These are phyloP conservation scores for Lactarius deliciosus DNA, from an alignment of 768 basidiomycete species.

Conservation along the genomic window DNA sequence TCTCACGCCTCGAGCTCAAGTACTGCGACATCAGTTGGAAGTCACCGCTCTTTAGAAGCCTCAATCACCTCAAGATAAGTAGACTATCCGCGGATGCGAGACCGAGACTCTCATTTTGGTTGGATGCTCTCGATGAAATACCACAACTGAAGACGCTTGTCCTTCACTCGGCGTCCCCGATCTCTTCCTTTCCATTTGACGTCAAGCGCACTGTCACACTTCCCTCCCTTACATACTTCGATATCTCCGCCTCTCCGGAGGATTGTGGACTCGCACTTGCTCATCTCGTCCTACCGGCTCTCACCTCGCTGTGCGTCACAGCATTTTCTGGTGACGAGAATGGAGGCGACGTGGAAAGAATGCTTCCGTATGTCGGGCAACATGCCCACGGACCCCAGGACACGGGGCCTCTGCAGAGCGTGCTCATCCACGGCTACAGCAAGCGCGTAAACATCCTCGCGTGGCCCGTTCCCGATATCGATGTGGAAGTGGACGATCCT, in stretches of 20 bases:
- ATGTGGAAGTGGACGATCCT: not conserved
- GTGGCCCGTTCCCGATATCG: not conserved
- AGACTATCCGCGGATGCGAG: not conserved
- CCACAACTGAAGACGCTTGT: not conserved
- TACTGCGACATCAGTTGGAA: constrained; percentile 13
- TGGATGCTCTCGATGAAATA: constrained; percentile 4
- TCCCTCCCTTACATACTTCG: not conserved
- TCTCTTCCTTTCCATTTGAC: not conserved
- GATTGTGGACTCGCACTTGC: not conserved
- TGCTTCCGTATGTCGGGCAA: not conserved
- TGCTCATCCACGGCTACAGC: not conserved
- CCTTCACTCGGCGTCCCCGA: not conserved
- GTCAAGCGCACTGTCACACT: not conserved
- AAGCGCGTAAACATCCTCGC: not conserved
- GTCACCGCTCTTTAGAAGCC: constrained; percentile 6
- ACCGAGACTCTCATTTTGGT: constrained; percentile 1
- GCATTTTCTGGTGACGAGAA: not conserved
- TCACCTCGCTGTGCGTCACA: not conserved
- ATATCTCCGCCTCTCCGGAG: not conserved
- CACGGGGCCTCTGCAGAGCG: not conserved
- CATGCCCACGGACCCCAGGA: constrained; percentile 13
- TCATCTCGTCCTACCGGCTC: constrained; percentile 9
- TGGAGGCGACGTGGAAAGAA: not conserved
- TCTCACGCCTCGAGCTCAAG: not conserved
- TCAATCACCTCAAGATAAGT: not conserved